A percentile compares a stretch with the other conserved stretches of the same genome.
These are phyloP conservation scores for Oehlia diaphana DNA, from an alignment of 192 early-diverging fungal genomes.

Conservation along the genomic window DNA sequence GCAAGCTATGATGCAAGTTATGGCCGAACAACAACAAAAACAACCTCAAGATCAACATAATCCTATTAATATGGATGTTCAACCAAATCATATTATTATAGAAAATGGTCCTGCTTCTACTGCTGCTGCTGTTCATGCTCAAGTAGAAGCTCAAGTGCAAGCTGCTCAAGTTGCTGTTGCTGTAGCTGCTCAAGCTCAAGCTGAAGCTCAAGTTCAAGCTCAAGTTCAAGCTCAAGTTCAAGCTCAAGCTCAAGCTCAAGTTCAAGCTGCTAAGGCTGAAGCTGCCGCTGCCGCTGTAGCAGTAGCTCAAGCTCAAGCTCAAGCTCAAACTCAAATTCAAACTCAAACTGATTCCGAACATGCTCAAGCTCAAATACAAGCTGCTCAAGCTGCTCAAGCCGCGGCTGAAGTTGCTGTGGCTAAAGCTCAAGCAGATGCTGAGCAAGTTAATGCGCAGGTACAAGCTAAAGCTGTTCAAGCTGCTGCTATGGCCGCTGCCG, in stretches of 20 bases:
- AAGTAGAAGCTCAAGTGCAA: not conserved
- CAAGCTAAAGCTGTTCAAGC: not conserved
- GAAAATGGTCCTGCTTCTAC: not conserved
- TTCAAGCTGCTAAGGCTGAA: not conserved
- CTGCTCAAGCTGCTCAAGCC: constrained; percentile 1
- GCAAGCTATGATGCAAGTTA: not conserved
- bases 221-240: constrained; percentile 13
- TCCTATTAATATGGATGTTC: too few species aligned
- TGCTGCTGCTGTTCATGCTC: not conserved
- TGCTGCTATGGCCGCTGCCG: too few species aligned
- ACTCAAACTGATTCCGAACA: not conserved
- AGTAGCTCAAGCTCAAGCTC: not conserved
- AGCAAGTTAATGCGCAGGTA: not conserved
- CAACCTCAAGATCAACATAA: not conserved
- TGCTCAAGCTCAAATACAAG: not conserved
- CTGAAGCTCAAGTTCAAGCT: constrained; percentile 12
- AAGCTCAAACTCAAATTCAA: not conserved
- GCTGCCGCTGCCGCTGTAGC: not conserved
- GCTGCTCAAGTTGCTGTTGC: not conserved
- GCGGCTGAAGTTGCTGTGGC: not conserved
- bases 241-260: constrained; percentile 5
- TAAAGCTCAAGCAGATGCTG: constrained; percentile 7
- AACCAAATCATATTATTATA: not conserved
- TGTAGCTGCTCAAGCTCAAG: not conserved
- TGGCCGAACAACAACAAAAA: not conserved